These are phyloP conservation scores for Liriodendron chinense DNA, from an alignment of 164 flowering plant genomes.

Conservation along the genomic window DNA sequence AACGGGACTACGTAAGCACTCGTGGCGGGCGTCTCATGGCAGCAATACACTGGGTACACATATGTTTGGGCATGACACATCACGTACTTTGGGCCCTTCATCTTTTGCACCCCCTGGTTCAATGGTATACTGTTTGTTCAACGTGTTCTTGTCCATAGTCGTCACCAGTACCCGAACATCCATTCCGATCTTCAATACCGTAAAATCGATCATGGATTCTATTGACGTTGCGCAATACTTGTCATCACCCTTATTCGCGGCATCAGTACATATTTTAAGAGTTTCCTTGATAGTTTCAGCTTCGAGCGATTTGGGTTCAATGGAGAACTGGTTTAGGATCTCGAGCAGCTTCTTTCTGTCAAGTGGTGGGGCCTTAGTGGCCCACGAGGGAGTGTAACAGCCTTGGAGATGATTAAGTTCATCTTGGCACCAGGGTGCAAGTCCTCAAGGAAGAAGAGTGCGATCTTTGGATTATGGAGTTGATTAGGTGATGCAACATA, in stretches of 20 bases:
- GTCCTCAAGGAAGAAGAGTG: conserved; percentile 27
- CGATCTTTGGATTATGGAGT: conserved; percentile 21
- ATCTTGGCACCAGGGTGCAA: conserved; percentile 14
- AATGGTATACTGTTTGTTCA: conserved; percentile 14
- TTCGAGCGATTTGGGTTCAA: conserved; percentile 32
- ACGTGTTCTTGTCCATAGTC: conserved; percentile 4
- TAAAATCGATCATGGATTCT: conserved; percentile 36
- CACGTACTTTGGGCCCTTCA: conserved; percentile 15
- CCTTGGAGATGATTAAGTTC: conserved; percentile 22
- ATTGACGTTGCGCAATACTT: conserved; percentile 32
- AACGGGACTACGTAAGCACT: conserved; percentile 26
- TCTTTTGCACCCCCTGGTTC: conserved; percentile 9
- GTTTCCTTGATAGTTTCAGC: conserved; percentile 32
- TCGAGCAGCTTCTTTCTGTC: conserved; percentile 29
- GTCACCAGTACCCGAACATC: conserved; percentile 15
- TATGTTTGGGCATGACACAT: conserved; percentile 27
- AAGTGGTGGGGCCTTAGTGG: conserved; percentile 37
- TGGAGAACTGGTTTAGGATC: conserved; percentile 26
- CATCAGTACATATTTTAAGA: conserved; percentile 22
- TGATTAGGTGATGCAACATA: conserved; percentile 27
- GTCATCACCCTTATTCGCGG: conserved; percentile 25
- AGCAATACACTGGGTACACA: conserved; percentile 30
- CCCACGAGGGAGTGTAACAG: conserved; percentile 27
- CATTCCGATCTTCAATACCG: conserved; percentile 24
- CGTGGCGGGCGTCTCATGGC: conserved; percentile 23